These are phyloP conservation scores for Talaromyces sp. DNA, from an alignment of 2,329 filamentous ascomycete genomes.

Conservation along the genomic window DNA sequence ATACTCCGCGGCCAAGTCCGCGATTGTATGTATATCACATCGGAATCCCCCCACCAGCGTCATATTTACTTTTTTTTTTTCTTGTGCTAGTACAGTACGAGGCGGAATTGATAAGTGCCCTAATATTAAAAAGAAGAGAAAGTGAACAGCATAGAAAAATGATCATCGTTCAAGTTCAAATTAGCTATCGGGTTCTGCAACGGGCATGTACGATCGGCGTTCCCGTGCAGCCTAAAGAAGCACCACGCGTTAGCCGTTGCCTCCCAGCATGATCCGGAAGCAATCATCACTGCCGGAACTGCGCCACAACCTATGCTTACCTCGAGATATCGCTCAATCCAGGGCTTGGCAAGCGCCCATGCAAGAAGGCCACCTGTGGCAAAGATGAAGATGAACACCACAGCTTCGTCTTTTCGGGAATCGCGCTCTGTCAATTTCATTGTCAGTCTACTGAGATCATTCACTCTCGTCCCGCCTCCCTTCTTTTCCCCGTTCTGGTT, in stretches of 20 bases:
- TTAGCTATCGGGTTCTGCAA: conserved; percentile 37
- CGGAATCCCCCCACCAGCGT: conserved; percentile 2
- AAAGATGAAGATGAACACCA: conserved; percentile 68
- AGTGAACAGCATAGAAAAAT: too few relatives aligned
- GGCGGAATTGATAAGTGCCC: too few relatives aligned
- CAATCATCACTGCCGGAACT: not conserved
- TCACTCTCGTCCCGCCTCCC: too few relatives aligned
- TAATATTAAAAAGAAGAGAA: too few relatives aligned
- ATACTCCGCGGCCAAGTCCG: not conserved
- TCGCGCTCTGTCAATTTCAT: conserved; percentile 57
- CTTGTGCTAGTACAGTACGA: too few relatives aligned
- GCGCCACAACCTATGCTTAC: conserved; percentile 36
- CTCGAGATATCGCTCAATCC: conserved; percentile 59
- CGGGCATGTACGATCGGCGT: conserved; percentile 55
- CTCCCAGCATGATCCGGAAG: not conserved
- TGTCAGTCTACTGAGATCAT: not conserved
- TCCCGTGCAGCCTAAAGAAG: conserved; percentile 48
- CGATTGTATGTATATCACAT: conserved; percentile 4
- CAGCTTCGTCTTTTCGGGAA: conserved; percentile 67
- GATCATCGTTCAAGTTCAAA: not conserved
- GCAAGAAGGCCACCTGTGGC: conserved; percentile 62
- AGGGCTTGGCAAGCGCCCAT: conserved; percentile 64
- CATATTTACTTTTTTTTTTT: not conserved
- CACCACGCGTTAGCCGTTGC: conserved; percentile 6
- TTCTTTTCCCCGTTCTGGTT: not conserved